Conservation (phyloP, 768 basidiomycete species). For the Mycena amicta region DNA sequence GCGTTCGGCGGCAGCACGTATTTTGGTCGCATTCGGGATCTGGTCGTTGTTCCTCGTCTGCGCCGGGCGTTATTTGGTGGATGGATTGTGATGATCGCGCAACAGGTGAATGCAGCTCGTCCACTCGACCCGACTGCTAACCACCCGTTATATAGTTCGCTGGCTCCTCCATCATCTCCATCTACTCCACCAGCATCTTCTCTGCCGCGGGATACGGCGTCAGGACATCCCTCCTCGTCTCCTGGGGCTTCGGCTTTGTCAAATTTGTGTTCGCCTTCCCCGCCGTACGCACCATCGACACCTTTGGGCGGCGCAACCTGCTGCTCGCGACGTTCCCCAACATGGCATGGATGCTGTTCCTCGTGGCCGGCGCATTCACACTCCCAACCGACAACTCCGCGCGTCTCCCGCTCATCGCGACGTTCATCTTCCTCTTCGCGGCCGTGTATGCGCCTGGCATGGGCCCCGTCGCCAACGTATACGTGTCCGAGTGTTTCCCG, state of each 20-base stretch:
- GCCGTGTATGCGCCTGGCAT: conserved; percentile 82
- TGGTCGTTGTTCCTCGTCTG: conserved; percentile 70
- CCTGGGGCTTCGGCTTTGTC: conserved; percentile 67
- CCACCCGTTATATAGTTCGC: no score
- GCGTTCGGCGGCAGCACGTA: neutral
- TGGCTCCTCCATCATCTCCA: conserved; percentile 78
- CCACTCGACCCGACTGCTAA: no score
- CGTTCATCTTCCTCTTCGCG: conserved; percentile 40
- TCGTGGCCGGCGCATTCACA: conserved; percentile 74
- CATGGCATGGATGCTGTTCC: conserved; percentile 72
- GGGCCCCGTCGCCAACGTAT: conserved; percentile 76
- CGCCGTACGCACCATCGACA: conserved; percentile 70
- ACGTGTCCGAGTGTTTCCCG: conserved; percentile 92
- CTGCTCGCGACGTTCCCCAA: conserved; percentile 79
- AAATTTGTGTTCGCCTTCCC: conserved; percentile 71
- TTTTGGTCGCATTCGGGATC: conserved; percentile 15
- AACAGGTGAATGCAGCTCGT: no score
- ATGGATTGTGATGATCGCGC: conserved; percentile 65
- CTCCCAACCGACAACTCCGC: conserved; percentile 41
- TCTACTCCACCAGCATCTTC: conserved; percentile 83
- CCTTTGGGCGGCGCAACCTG: conserved; percentile 77
- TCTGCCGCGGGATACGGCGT: conserved; percentile 54
- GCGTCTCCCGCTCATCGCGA: conserved; percentile 42
- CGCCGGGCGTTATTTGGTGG: conserved; percentile 53
- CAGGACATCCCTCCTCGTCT: conserved; percentile 61